Percentiles rank a stretch among this genome's conserved stretches.
These are phyloP conservation scores for Herpetomonas samuelpessoai DNA, from an alignment of 208 protist species.

Conservation along the genomic window DNA sequence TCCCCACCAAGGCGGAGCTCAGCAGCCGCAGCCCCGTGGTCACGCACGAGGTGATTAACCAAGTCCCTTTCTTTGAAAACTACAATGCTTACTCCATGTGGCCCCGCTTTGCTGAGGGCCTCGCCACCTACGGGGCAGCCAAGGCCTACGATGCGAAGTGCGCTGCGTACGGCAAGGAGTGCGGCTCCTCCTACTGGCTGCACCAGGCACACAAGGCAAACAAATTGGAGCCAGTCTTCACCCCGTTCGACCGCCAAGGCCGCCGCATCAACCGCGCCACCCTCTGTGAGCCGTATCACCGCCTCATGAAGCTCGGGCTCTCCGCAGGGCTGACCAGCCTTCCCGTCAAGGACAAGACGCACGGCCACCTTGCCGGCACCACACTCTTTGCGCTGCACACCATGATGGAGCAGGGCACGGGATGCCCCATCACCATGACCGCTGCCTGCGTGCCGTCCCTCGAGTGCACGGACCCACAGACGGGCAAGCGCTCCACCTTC, in stretches of 20 bases:
- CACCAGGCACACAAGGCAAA: constrained; percentile 16
- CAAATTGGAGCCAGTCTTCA: constrained; percentile 17
- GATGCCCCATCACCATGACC: constrained; percentile 44
- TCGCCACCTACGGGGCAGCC: constrained; percentile 1
- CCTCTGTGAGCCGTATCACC: constrained; percentile 29
- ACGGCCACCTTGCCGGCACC: constrained; percentile 20
- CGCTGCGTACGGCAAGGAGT: constrained; percentile 1
- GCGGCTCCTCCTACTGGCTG: constrained; percentile 6
- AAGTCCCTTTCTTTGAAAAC: constrained; percentile 14
- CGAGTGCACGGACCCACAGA: background rate
- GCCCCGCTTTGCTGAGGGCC: constrained; percentile 7
- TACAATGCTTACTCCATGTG: constrained; percentile 11
- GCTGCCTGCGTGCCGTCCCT: constrained; percentile 25
- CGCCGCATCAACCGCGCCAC: constrained; percentile 25
- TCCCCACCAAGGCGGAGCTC: constrained; percentile 7
- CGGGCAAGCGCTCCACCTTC: background rate
- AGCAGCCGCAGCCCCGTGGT: background rate
- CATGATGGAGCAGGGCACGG: constrained; percentile 22
- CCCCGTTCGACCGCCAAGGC: constrained; percentile 27
- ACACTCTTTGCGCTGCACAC: constrained; percentile 10
- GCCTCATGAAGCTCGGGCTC: constrained; percentile 22
- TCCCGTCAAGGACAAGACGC: background rate
- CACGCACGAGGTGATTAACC: constrained; percentile 20
- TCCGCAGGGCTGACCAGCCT: constrained; percentile 7
- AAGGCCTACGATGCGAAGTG: background rate